Evolutionary conservation across 2,329 filamentous ascomycete species (phyloP), one percentile per base, ranked within the genome.

Genomic region (Daldinia sp.): DNA sequence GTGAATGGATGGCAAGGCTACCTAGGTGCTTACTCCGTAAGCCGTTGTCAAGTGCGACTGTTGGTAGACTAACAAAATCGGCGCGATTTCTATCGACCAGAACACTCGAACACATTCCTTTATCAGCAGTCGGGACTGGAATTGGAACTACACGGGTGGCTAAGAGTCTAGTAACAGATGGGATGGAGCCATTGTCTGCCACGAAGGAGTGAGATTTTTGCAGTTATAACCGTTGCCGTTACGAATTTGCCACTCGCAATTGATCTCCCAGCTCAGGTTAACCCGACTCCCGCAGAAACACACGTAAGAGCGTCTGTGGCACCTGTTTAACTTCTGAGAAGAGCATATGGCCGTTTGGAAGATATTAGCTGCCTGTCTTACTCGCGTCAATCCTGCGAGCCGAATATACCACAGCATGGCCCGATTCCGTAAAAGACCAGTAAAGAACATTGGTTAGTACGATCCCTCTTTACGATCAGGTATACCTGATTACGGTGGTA

Each of bases 281-380:
- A 48, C n/a, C n/a, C 25, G 30, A 30, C 43, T 48, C 25, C 25
- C 25, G 27, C 8, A 45, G 48, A 49, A 52, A 10, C 32, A 41
- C 21, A 50, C 47, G 47, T 50, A 50, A 50, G 27, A 50, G 10
- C 29, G 29, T 4, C 29, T 34, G 11, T 1, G 17, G 17, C 13
- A 51, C n/a, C 34, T 34, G 21, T 53, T 63, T 60, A 47, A 56
- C 53, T 61, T 61, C 52, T 63, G 63, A 63, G 63, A 60, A 35
- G 47, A 21, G 57, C 56, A 13, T 19, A 15, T 41, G 41, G 15
- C 39, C 37, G 34, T 58, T 48, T 50, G 23, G 39, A 58, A 39
- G 51, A 49, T 32, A 30, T 35, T 55, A 10, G 25, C 21, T 35
- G 13, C 47, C 27, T 21, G 43, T 37, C 60, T 61, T 53, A 61